Percentiles rank a stretch among this genome's conserved stretches.
phyloP scores from a whole-genome alignment of 2,329 filamentous ascomycete genomes.

The Didymella lethalis region DNA sequence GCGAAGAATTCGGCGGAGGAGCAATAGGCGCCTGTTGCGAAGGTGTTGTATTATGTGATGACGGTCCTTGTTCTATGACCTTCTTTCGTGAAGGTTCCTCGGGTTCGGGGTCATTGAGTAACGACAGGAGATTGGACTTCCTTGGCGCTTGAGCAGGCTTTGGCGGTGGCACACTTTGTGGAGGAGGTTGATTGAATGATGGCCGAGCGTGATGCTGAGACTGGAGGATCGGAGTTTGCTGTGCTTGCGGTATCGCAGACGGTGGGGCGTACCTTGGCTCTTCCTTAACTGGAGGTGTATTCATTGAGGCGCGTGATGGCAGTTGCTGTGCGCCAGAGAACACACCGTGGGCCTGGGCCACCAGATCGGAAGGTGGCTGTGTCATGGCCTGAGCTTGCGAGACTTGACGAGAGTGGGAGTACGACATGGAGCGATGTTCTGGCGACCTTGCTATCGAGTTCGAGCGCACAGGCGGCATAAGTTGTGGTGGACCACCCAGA shows the following conservation, averaged over 20 bases:
- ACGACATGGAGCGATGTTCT: slow-evolving; percentile 41
- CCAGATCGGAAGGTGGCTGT: slow-evolving; percentile 33
- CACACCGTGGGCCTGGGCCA: slow-evolving; percentile 30
- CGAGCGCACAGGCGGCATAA: slow-evolving; percentile 39
- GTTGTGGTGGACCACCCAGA: slow-evolving; percentile 27
- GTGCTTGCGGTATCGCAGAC: slow-evolving; percentile 29
- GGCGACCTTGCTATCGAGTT: slow-evolving; percentile 39
- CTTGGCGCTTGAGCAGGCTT: slow-evolving; percentile 45
- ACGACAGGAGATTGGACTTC: slow-evolving; percentile 49
- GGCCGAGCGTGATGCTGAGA: slow-evolving; percentile 33
- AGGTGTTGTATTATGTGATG: slow-evolving; percentile 48
- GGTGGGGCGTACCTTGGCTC: slow-evolving; percentile 42
- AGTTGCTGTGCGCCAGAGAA: slow-evolving; percentile 33
- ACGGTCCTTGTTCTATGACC: slow-evolving; percentile 40
- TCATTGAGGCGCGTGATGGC: slow-evolving; percentile 34
- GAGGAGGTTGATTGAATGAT: slow-evolving; percentile 31
- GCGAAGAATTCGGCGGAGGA: slow-evolving; percentile 39
- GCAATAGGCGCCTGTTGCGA: slow-evolving; percentile 46
- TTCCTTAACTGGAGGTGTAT: slow-evolving; percentile 47
- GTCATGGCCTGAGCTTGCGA: slow-evolving; percentile 36
- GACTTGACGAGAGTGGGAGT: slow-evolving; percentile 40
- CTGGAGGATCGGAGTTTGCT: slow-evolving; percentile 31
- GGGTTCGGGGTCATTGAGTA: slow-evolving; percentile 51
- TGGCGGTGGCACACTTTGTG: slow-evolving; percentile 29
- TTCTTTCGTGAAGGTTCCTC: slow-evolving; percentile 49